phyloP scores from a whole-genome alignment of 2,329 filamentous ascomycete species.

The Colletotrichum viniferum region DNA sequence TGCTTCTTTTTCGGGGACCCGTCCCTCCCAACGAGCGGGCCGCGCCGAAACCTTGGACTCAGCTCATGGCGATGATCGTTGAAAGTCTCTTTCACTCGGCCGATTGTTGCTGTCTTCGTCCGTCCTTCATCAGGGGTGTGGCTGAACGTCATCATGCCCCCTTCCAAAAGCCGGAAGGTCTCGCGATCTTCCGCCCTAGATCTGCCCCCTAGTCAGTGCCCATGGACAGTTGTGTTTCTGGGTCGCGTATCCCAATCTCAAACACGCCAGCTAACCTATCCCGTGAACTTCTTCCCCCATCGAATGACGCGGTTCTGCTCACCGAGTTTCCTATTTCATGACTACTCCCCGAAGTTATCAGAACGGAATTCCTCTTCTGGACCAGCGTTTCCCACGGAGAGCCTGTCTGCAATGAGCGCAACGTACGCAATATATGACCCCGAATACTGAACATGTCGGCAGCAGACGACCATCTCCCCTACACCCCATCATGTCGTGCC shows the following conservation, averaged over 20 bases:
- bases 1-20: neutral
- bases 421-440: neutral
- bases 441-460: neutral
- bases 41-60: conserved; percentile 1
- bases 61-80: neutral
- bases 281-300: neutral
- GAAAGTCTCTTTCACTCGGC: neutral
- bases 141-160: neutral
- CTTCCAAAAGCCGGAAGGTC: neutral
- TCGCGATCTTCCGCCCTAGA: neutral
- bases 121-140: neutral
- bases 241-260: neutral
- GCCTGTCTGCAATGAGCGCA: neutral
- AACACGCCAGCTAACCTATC: neutral
- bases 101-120: neutral
- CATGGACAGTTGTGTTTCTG: neutral
- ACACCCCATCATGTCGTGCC: neutral
- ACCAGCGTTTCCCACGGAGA: neutral
- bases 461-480: neutral
- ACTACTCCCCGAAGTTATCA: neutral
- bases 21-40: neutral
- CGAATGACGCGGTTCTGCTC: neutral
- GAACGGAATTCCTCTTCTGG: neutral
- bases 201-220: neutral
- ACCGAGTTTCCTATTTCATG: neutral